Percentiles rank a stretch among this genome's conserved stretches.
These are phyloP conservation scores for Laburnicola sp. DNA, from an alignment of 2,329 filamentous ascomycete species.

Conservation along the genomic window DNA sequence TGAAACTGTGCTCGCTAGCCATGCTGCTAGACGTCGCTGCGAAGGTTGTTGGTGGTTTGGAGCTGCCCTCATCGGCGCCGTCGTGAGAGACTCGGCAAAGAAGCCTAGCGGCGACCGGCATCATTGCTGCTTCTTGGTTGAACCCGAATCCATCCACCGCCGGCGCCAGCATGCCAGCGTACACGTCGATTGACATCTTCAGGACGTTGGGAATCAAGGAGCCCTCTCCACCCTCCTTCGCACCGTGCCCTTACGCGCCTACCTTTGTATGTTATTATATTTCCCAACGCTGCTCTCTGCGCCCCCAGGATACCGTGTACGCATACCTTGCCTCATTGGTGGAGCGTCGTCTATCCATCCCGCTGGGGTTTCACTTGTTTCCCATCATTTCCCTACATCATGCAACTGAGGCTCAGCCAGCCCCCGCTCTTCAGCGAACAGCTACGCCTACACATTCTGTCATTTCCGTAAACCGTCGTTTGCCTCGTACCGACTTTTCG, in stretches of 20 bases:
- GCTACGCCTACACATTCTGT: neutral
- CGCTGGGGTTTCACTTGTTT: slow-evolving; percentile 2
- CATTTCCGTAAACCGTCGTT: neutral
- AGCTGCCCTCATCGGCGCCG: slow-evolving; percentile 9
- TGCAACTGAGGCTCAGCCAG: slow-evolving; percentile 3
- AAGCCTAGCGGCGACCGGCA: neutral
- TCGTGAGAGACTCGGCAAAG: slow-evolving; percentile 7
- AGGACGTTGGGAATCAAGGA: neutral
- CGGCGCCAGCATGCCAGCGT: neutral
- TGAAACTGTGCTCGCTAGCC: slow-evolving; percentile 47
- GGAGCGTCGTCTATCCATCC: neutral
- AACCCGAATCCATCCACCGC: neutral
- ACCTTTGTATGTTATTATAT: too few species aligned
- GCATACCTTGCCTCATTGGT: neutral
- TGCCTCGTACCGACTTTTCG: neutral
- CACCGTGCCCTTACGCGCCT: too few species aligned
- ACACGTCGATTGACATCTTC: neutral
- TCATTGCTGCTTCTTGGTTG: slow-evolving; percentile 3
- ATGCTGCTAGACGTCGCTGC: slow-evolving; percentile 23
- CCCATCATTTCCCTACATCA: slow-evolving; percentile 5
- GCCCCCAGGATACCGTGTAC: neutral
- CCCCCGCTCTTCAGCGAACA: neutral
- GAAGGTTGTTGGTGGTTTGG: slow-evolving; percentile 7
- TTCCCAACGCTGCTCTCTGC: neutral
- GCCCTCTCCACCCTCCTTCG: too few species aligned